These are phyloP conservation scores for Lipomyces sp. DNA, from an alignment of 805 yeast genomes.

Conservation along the genomic window DNA sequence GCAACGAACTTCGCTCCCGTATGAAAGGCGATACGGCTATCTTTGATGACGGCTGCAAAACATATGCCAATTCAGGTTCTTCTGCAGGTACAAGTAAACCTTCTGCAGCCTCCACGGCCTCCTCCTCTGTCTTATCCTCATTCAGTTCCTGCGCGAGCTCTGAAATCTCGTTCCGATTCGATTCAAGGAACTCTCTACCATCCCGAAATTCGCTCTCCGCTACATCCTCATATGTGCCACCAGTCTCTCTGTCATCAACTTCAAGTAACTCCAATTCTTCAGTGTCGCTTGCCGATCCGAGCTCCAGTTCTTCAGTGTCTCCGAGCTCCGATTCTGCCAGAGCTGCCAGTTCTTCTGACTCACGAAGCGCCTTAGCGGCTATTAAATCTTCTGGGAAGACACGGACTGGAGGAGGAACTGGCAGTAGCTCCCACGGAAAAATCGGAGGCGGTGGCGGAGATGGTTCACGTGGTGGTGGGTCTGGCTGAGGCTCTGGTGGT, in stretches of 20 bases:
- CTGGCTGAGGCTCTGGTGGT: conserved; percentile 1
- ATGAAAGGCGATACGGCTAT: conserved; percentile 12
- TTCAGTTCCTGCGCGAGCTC: conserved; percentile 19
- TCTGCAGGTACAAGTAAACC: background rate
- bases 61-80: conserved; percentile 4
- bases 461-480: conserved; percentile 19
- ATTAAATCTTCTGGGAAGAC: conserved; percentile 30
- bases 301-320: background rate
- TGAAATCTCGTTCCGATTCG: conserved; percentile 9
- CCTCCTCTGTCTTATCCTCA: conserved; percentile 36
- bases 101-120: conserved; percentile 9
- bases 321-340: background rate
- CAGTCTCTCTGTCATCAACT: conserved; percentile 3
- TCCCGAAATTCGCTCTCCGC: conserved; percentile 3
- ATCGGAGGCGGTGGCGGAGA: conserved; percentile 34
- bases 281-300: background rate
- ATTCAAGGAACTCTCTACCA: background rate
- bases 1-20: background rate
- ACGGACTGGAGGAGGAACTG: conserved; percentile 20
- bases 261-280: background rate
- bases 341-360: background rate
- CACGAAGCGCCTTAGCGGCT: background rate
- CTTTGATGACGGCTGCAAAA: conserved; percentile 5
- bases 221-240: conserved; percentile 18
- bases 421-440: conserved; percentile 36